A percentile compares a stretch with the other conserved stretches of the same genome.
phyloP scores from a whole-genome alignment of 2,329 filamentous ascomycete species.

The Arachnomyces sp. region DNA sequence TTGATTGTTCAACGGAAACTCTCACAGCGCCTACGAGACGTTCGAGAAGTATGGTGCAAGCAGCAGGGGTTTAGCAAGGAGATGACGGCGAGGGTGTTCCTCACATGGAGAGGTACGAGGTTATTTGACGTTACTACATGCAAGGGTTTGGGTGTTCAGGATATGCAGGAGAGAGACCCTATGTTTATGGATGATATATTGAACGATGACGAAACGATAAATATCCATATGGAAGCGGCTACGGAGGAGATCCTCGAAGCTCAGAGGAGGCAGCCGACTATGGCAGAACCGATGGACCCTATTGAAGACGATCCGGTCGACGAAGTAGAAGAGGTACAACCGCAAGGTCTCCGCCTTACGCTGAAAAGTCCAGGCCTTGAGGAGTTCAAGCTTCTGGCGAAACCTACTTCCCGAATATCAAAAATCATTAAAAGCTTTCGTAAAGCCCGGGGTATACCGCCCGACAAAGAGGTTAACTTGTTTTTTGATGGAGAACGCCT shows the following conservation, averaged over 20 bases:
- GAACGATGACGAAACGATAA: slow-evolving; percentile 42
- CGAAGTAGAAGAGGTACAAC: slow-evolving; percentile 20
- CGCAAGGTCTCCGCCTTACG: slow-evolving; percentile 35
- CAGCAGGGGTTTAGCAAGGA: slow-evolving; percentile 49
- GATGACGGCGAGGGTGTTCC: slow-evolving; percentile 51
- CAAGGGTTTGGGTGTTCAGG: slow-evolving; percentile 54
- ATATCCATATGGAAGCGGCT: slow-evolving; percentile 70
- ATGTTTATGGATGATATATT: slow-evolving; percentile 40
- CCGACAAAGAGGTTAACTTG: slow-evolving; percentile 50
- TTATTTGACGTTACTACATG: slow-evolving; percentile 72
- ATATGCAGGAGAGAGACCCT: slow-evolving; percentile 32
- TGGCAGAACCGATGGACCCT: slow-evolving; percentile 13
- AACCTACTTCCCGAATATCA: slow-evolving; percentile 47
- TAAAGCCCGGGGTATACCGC: slow-evolving; percentile 42
- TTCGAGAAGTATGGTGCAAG: slow-evolving; percentile 61
- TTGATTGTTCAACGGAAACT: slow-evolving; percentile 59
- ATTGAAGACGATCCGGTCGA: slow-evolving; percentile 10
- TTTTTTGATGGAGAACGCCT: slow-evolving; percentile 69
- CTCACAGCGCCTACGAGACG: slow-evolving; percentile 57
- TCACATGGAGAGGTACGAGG: slow-evolving; percentile 68
- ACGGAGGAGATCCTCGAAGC: slow-evolving; percentile 54
- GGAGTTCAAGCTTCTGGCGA: slow-evolving; percentile 43
- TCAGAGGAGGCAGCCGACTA: slow-evolving; percentile 12
- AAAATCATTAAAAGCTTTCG: slow-evolving; percentile 58
- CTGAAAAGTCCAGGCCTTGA: slow-evolving; percentile 44